These are phyloP conservation scores for Backusella macrospora DNA, from an alignment of 192 early-diverging fungal genomes.

Conservation along the genomic window DNA sequence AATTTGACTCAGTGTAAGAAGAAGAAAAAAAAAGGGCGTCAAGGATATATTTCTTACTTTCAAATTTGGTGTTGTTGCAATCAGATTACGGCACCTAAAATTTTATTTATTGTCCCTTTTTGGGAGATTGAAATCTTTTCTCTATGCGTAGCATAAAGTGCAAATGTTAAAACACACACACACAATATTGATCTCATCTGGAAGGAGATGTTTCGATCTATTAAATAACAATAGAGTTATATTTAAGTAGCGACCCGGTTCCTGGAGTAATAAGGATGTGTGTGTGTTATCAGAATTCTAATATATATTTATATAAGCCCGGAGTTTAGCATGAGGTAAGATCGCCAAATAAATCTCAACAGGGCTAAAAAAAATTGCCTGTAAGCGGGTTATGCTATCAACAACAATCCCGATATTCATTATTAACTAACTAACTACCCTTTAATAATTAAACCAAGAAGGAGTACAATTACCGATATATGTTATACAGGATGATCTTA, in stretches of 20 bases:
- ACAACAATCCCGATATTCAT: neutral
- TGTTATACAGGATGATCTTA: too few relatives aligned
- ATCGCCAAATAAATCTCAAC: conserved; percentile 11
- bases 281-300: neutral
- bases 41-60: neutral
- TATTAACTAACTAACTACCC: too few relatives aligned
- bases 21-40: neutral
- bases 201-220: neutral
- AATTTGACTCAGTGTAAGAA: neutral
- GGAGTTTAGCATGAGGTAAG: neutral
- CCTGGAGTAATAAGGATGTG: neutral
- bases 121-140: neutral
- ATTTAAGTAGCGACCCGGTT: neutral
- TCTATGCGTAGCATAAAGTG: neutral
- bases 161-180: neutral
- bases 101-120: neutral
- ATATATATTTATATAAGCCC: neutral
- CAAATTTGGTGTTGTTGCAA: conserved; percentile 8
- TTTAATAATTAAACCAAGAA: too few relatives aligned
- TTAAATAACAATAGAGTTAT: neutral
- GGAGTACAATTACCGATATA: too few relatives aligned
- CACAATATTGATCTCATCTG: neutral
- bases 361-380: neutral
- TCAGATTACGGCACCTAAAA: neutral
- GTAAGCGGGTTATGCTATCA: neutral